Conservation (phyloP, 257 asterid genomes). For the Solanum gandarillasii region DNA sequence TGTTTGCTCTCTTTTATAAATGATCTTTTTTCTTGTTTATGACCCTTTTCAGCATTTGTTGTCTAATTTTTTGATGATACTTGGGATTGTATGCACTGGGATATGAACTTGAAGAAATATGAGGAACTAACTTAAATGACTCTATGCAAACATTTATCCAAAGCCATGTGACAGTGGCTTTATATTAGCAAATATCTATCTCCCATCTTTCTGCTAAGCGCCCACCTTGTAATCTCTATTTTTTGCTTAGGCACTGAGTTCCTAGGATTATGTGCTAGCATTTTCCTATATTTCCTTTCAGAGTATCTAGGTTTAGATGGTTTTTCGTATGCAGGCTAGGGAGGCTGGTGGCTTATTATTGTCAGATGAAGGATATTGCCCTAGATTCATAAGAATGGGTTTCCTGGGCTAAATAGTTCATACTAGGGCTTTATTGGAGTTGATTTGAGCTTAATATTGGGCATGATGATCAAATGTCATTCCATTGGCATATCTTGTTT, state of each 20-base stretch:
- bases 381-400: background rate
- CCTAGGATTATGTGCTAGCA: background rate
- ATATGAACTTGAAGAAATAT: background rate
- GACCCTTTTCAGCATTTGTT: background rate
- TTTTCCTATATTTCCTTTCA: background rate
- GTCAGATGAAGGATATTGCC: constrained; percentile 3
- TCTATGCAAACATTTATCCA: background rate
- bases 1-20: background rate
- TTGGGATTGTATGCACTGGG: background rate
- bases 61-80: background rate
- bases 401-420: background rate
- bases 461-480: background rate
- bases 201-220: background rate
- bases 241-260: background rate
- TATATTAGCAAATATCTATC: background rate
- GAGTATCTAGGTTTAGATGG: constrained; percentile 3
- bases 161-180: background rate
- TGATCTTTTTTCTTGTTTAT: background rate
- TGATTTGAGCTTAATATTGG: background rate
- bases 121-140: background rate
- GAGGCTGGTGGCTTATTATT: background rate
- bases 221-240: background rate
- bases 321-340: constrained; percentile 1
- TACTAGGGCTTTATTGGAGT: background rate
- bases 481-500: background rate